phyloP scores from a whole-genome alignment of 1,139 yeast species.

The Suhomyces anneliseae region DNA sequence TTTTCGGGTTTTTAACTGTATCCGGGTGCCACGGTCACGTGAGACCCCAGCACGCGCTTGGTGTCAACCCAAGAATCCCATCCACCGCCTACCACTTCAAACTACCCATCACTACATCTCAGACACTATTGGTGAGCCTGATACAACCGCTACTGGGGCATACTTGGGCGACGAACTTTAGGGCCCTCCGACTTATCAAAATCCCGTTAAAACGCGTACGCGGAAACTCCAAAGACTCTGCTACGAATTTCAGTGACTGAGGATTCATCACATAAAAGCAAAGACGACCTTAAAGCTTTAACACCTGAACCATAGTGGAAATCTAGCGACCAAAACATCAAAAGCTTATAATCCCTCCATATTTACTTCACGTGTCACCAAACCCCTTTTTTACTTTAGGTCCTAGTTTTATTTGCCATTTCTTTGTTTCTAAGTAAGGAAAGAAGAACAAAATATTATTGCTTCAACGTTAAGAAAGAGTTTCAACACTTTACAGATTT shows the following conservation, averaged over 20 bases:
- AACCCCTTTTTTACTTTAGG: too few relatives aligned
- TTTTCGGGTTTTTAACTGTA: too few relatives aligned
- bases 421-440: too few relatives aligned
- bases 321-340: neutral
- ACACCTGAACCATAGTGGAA: neutral
- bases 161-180: neutral
- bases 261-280: too few relatives aligned
- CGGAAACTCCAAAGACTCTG: too few relatives aligned
- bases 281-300: too few relatives aligned
- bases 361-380: neutral
- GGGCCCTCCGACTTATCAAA: neutral
- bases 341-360: neutral
- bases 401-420: too few relatives aligned
- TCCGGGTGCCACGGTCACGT: neutral
- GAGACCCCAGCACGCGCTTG: neutral
- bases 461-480: too few relatives aligned
- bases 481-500: too few relatives aligned
- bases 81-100: too few relatives aligned
- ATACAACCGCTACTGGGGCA: neutral
- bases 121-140: neutral
- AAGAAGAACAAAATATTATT: too few relatives aligned
- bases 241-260: too few relatives aligned
- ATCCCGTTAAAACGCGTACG: neutral
- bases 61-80: neutral
- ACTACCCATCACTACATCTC: neutral